Percentiles rank a stretch among this genome's conserved stretches.
These are phyloP conservation scores for Gyromitra esculenta DNA, from an alignment of 2,329 filamentous ascomycete species.

Conservation along the genomic window DNA sequence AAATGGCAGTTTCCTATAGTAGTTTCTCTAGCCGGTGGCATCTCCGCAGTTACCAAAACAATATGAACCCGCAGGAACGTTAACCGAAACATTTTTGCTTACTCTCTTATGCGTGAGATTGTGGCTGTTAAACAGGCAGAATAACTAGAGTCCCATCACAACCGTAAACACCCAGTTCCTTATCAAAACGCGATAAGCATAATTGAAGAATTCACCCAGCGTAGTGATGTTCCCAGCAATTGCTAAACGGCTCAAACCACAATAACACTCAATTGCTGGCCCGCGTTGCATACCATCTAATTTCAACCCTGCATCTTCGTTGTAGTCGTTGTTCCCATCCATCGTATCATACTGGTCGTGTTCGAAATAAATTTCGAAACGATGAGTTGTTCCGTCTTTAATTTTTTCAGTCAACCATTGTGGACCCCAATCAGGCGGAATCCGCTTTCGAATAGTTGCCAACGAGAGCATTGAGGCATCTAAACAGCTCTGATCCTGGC, in stretches of 20 bases:
- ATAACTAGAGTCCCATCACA: constrained; percentile 42
- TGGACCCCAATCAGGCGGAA: constrained; percentile 44
- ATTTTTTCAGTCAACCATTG: constrained; percentile 45
- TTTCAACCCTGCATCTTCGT: constrained; percentile 54
- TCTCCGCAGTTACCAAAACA: constrained; percentile 49
- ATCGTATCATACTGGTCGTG: constrained; percentile 53
- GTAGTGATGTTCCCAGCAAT: constrained; percentile 47
- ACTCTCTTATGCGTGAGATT: constrained; percentile 42
- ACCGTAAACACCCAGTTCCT: constrained; percentile 33
- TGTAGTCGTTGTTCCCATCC: constrained; percentile 54
- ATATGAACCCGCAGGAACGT: constrained; percentile 51
- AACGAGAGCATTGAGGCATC: constrained; percentile 48
- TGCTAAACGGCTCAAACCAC: constrained; percentile 51
- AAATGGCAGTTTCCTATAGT: constrained; percentile 49
- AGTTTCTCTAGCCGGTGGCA: constrained; percentile 44
- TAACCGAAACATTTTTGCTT: constrained; percentile 49
- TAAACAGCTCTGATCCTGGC: constrained; percentile 47
- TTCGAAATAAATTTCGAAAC: constrained; percentile 53
- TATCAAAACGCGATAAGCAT: constrained; percentile 51
- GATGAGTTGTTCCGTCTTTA: constrained; percentile 54
- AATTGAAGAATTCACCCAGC: constrained; percentile 49
- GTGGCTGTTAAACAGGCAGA: constrained; percentile 52
- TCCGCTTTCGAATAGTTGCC: constrained; percentile 37
- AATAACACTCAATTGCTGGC: constrained; percentile 53
- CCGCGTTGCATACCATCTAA: constrained; percentile 54